These are phyloP conservation scores for Acmispon strigosus DNA, from an alignment of 306 rosid genomes.

Conservation along the genomic window DNA sequence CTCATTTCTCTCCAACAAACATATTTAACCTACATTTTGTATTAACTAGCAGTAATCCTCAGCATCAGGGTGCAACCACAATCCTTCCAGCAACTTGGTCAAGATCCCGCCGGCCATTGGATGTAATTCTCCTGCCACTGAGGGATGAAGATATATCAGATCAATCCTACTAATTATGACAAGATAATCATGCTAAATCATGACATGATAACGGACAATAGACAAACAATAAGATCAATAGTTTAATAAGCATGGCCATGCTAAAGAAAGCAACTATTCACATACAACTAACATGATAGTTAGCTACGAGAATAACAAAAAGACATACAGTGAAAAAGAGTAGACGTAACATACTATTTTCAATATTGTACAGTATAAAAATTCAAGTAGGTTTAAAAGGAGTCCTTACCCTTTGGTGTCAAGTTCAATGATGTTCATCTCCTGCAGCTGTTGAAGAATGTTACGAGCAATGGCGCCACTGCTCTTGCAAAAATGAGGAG, in stretches of 20 bases:
- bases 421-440: constrained; percentile 43
- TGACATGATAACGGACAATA: not conserved
- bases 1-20: not conserved
- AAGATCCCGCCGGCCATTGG: constrained; percentile 28
- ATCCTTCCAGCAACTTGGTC: constrained; percentile 37
- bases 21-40: not conserved
- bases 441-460: constrained; percentile 59
- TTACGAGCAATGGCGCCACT: constrained; percentile 69
- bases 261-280: not conserved
- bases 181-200: not conserved
- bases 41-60: not conserved
- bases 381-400: not conserved
- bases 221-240: not conserved
- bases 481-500: constrained; percentile 71
- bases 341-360: not conserved
- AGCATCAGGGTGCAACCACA: constrained; percentile 25
- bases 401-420: constrained; percentile 49
- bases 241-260: not conserved
- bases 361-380: not conserved
- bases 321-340: not conserved
- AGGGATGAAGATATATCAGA: not conserved
- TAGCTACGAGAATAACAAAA: not conserved
- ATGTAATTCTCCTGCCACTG: constrained; percentile 38
- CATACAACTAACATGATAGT: not conserved
- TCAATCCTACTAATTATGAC: not conserved